Conservation (phyloP, 2,329 filamentous ascomycete species). For the Massarina eburnea region DNA sequence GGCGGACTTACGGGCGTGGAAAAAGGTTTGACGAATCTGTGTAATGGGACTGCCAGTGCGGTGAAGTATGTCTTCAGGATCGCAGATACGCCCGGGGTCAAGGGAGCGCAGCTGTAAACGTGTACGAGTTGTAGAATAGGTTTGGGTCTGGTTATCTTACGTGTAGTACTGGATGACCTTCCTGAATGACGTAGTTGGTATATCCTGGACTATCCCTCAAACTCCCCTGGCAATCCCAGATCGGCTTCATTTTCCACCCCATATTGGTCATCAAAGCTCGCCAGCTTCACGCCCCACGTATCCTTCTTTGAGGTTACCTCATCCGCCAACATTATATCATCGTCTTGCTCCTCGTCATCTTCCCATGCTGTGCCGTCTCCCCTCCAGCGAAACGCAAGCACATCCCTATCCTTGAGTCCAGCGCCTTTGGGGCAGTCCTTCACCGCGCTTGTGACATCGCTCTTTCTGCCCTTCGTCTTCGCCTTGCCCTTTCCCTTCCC, state of each 20-base stretch:
- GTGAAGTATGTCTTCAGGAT: conserved; percentile 66
- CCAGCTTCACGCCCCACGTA: conserved; percentile 40
- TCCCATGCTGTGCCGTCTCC: conserved; percentile 26
- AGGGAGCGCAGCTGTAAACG: background rate
- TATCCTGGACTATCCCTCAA: conserved; percentile 21
- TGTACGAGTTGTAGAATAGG: background rate
- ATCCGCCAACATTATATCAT: no score
- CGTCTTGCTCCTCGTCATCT: conserved; percentile 14
- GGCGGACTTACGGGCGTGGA: conserved; percentile 60
- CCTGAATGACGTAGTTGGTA: no score
- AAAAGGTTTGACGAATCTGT: conserved; percentile 56
- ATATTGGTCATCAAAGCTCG: conserved; percentile 42
- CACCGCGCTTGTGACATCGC: conserved; percentile 4
- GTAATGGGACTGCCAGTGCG: conserved; percentile 62
- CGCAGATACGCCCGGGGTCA: conserved; percentile 45
- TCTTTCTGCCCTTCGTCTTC: conserved; percentile 25
- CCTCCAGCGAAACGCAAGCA: conserved; percentile 41
- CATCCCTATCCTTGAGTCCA: conserved; percentile 37
- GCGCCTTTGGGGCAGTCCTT: conserved; percentile 39
- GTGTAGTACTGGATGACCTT: background rate
- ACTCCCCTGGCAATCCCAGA: conserved; percentile 31
- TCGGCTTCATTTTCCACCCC: conserved; percentile 34
- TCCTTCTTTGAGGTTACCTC: conserved; percentile 8
- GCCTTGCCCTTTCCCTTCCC: conserved; percentile 44
- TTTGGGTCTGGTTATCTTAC: background rate